Base-by-base conservation (phyloP, 2,329 filamentous ascomycete species). In the Paecilomyces fulvus region DNA sequence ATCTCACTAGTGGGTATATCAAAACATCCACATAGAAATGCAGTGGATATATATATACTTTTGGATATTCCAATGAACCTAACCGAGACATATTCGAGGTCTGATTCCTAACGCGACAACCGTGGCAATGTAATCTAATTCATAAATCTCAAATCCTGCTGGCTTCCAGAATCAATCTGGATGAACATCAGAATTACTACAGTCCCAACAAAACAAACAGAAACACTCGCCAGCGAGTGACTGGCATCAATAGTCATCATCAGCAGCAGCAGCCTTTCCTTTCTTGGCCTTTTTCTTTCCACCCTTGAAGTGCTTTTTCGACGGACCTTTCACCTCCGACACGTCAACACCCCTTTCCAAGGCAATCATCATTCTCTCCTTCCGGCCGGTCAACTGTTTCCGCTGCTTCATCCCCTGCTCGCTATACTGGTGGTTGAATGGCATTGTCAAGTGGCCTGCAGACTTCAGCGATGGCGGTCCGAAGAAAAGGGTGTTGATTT, bases 401-500 rank as follows among this genome's bases (percentile, higher is more conserved):
- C 79, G 79, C 74, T 89, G 95, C 28, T 80, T 74, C 58, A 76
- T 73, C 3, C 90, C 91, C 68, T 95, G 90, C 73, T 94, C 83
- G 2, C 85, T 86, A 74, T 96, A 95, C 75, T 94, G 89, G 76
- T 94, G 84, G 73, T 86, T 92, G 77, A 97, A 97, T 0, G 94
- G 92, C 79, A 85, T 85, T 56, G 77, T 85, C 37, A 95, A 61
- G 65, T 89, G 87, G 1, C 84, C 88, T 0, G 80, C 82, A 49
- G 78, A 81, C 10, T 82, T 79, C 28, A 65, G 58, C 55, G 83
- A 80, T 1, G 80, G 81, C 2, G 84, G 76, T 5, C 82, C 86
- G 69, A 99, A 99, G 79, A 97, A 99, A n/a, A 83, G 83, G 67
- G 87, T 89, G 75, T 99, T 94, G 20, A 99, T 78, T 56, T 81